Base-by-base conservation (phyloP, 495 filamentous ascomycete genomes). In the Tuber umbilicatum region DNA sequence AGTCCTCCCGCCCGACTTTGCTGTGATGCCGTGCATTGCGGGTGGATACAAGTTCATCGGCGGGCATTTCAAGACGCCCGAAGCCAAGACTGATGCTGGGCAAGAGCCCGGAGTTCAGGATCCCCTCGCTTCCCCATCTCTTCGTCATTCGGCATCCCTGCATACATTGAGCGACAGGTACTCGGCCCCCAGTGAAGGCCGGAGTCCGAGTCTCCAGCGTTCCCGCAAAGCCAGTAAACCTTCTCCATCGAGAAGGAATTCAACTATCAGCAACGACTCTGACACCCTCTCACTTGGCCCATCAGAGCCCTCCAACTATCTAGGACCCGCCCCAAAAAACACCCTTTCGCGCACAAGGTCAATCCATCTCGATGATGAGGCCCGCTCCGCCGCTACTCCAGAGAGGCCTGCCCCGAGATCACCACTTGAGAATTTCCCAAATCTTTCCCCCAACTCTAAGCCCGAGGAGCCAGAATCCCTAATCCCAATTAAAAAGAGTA, bases 401-500 rank as follows among this genome's bases (percentile, higher is more conserved):
- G 55, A 19, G 12, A 64, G 5, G 69, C 68, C 45, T 38, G 75
- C 42, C 14, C 47, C 16, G 60, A 79, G 77, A 27, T 79, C 75
- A 9, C 76, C 76, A 1, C 78, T 82, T 10, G 83, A 85, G 64
- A 82, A 85, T 69, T 83, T 86, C 27, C 84, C 85, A 70, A 83
- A 84, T n/a, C 78, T 76, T 50, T 76, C 72, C 14, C 73, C 79
- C n/a, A 37, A 72, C 45, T 35, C 5, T 72, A 69, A 55, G 35
- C 78, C 82, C 0, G 83, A 85, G 70, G 84, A 83, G 37, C 82
- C 83, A 6, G 86, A 86, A n/a, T 80, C 76, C 31, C 76, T 81
- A 64, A 84, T 77, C 70, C 79, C 76, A 37, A 23, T 37, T 37
- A 79, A 74, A 38, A 73, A 79, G 68, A 72, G 74, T 31, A 73